Evolutionary conservation across 2,329 filamentous ascomycete species (phyloP), one percentile per base, ranked within the genome.

Genomic region (Beauveria rudraprayagi): DNA sequence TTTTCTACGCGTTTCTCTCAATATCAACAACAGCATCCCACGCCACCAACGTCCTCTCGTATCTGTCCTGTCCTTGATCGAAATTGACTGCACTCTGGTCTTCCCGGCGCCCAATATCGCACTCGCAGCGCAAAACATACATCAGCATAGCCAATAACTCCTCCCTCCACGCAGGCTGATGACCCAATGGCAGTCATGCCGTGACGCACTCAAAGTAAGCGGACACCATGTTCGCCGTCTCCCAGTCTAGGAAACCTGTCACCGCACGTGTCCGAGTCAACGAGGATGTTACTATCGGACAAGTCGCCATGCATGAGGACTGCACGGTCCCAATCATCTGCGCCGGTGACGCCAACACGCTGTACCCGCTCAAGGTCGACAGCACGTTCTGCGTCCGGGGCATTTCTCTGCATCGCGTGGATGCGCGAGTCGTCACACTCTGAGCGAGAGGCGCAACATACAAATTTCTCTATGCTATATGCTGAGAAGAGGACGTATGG

Each of bases 191-290:
- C 26, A 46, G 43, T 37, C 41, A 43, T 47, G 54, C 41, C 54
- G n/a, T n/a, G 41, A 22, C 24, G 54, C 47, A 56, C 54, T 56
- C 54, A 47, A 46, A 56, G n/a, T 56, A 56, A 22, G 54, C 54
- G 37, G 54, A 28, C 54, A 47, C 37, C 10, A 56, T 47, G 54
- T 47, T 47, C 10, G 54, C 41, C 41, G 34, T 56, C 28, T 26
- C 54, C 41, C 41, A 56, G 41, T 46, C 54, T 34, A 56, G 14
- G 10, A 56, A 47, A 26, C 54, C 54, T 28, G n/a, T 56, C 26
- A 56, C 41, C n/a, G 41, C 26, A 24, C 47, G 41, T 47, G 11
- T 56, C 24, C 41, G 41, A 41, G 9, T 56, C 54, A 5, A 56
- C 54, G 16, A 56, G 54, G n/a, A 56, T 56, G 17, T 56, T 47